Base-by-base conservation (phyloP, 805 yeast species). In the Starmerella bombicola region DNA sequence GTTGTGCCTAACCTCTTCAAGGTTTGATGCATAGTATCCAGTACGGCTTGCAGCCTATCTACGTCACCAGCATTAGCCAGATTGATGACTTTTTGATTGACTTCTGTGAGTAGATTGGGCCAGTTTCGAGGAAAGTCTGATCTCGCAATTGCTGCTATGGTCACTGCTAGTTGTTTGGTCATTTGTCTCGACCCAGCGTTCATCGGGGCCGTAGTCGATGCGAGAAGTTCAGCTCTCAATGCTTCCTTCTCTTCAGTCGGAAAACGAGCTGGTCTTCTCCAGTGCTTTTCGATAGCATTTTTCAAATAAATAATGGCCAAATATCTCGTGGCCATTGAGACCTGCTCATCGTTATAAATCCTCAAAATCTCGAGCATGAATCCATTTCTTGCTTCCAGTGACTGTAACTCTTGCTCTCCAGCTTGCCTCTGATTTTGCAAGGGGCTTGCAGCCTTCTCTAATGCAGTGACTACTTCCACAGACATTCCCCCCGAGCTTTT, bases 111-210 rank as follows among this genome's bases (percentile, higher is more conserved):
- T 16, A 91, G 56, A 2, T 69, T 59, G 0, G 93, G 85, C 96
- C 96, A 91, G 34, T 78, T 85, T 2, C 63, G 58, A 0, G 97
- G 96, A 56, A 82, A 91, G 53, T 91, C 98, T 42, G 74, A 66
- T 37, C 96, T 63, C 20, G 81, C 79, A 21, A 91, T 80, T 45
- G 78, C 67, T 1, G 93, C 78, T 5, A 81, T 66, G 0, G 93
- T 78, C 48, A 81, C 80, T 0, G 96, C 93, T 56, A 82, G 80
- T 61, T 91, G 97, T 23, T 80, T 70, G 23, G 79, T 63, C 44
- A 88, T 65, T 55, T 78, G 91, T n/a, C 33, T 32, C 20, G 43
- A 35, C 18, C n/a, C 16, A n/a, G 20, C 33, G 2, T 42, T 40
- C 44, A 71, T 73, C 52, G 83, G 82, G 38, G 77, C 74, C 9